Conservation (phyloP, 2,329 filamentous ascomycete species). For the Teratosphaeria pseudoeucalypti region DNA sequence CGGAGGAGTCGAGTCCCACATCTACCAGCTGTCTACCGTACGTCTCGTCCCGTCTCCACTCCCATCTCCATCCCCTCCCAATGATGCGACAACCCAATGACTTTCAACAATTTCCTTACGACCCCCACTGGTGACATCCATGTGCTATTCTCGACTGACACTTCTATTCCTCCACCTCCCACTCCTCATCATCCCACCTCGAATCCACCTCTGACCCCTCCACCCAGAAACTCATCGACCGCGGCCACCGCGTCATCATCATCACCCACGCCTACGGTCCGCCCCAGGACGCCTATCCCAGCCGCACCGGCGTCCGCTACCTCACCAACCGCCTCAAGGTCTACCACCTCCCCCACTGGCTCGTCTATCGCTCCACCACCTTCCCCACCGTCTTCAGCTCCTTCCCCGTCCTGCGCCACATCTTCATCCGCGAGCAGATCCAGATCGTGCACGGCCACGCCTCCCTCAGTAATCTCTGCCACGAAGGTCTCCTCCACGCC, state of each 20-base stretch:
- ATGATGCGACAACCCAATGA: slow-evolving; percentile 1
- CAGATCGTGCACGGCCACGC: slow-evolving; percentile 98
- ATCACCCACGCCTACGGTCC: slow-evolving; percentile 87
- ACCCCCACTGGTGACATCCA: neutral
- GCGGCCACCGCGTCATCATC: slow-evolving; percentile 94
- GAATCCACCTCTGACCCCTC: neutral
- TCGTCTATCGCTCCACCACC: slow-evolving; percentile 87
- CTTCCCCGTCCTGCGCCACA: slow-evolving; percentile 95
- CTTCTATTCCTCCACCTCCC: neutral
- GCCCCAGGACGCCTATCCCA: slow-evolving; percentile 12
- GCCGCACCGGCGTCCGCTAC: slow-evolving; percentile 79
- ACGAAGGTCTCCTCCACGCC: slow-evolving; percentile 89
- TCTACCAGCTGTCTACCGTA: slow-evolving; percentile 72
- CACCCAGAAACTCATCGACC: slow-evolving; percentile 76
- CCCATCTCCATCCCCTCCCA: neutral
- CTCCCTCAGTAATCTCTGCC: slow-evolving; percentile 83
- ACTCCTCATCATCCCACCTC: neutral
- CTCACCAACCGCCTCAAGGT: slow-evolving; percentile 97
- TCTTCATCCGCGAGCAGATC: slow-evolving; percentile 85
- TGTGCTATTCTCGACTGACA: neutral
- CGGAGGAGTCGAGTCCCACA: slow-evolving; percentile 90
- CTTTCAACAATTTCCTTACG: slow-evolving; percentile 9
- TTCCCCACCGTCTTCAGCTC: slow-evolving; percentile 98
- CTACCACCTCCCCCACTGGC: slow-evolving; percentile 91
- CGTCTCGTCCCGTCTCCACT: neutral